Evolutionary conservation across 2,329 filamentous ascomycete species (phyloP).

Genomic region (Aphanocladium album): DNA sequence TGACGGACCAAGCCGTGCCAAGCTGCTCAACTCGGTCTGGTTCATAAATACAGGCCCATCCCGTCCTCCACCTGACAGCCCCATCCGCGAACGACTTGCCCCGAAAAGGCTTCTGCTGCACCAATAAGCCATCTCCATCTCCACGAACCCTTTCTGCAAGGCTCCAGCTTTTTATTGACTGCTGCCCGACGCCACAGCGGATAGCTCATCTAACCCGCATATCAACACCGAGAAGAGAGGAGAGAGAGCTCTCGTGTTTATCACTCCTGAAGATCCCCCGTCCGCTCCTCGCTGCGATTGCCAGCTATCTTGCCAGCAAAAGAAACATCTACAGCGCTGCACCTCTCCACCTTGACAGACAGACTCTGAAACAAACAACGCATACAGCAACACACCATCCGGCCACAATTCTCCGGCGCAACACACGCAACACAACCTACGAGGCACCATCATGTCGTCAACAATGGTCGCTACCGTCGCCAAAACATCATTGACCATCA

Average conservation of each 20-base stretch:
- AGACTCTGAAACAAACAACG: not conserved
- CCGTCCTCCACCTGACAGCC: not conserved
- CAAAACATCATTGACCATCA: constrained; percentile 19
- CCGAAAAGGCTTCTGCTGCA: too few species aligned
- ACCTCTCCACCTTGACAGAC: not conserved
- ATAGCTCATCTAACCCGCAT: constrained; percentile 6
- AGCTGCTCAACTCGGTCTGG: not conserved
- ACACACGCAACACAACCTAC: not conserved
- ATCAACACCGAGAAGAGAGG: not conserved
- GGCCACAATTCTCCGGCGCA: not conserved
- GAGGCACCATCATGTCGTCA: constrained; percentile 17
- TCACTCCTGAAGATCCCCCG: constrained; percentile 5
- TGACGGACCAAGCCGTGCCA: not conserved
- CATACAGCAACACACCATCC: not conserved
- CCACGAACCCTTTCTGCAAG: not conserved
- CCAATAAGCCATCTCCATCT: too few species aligned
- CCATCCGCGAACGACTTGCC: not conserved
- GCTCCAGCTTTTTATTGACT: not conserved
- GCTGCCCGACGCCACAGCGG: constrained; percentile 10
- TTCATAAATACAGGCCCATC: not conserved
- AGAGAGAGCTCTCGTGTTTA: too few species aligned
- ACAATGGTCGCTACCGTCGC: constrained; percentile 34
- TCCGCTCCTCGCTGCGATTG: constrained; percentile 12
- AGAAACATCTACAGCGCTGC: not conserved
- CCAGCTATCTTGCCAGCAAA: not conserved